phyloP scores from a whole-genome alignment of 495 filamentous ascomycete species.

The Immersiella caudata region DNA sequence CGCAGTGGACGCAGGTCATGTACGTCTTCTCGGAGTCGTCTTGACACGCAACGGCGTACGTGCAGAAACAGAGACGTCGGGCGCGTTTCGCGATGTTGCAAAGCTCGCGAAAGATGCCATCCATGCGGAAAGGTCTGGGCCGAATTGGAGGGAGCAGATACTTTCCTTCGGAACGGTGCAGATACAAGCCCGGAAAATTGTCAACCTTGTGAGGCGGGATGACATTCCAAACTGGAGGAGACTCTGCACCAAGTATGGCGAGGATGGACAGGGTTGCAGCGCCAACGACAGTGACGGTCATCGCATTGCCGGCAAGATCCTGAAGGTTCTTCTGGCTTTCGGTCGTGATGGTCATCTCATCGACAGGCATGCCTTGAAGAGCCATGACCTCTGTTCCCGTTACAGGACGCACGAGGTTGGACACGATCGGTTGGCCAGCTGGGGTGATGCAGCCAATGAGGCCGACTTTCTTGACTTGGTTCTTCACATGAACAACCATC shows the following conservation, averaged over 20 bases:
- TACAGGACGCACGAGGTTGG: constrained; percentile 63
- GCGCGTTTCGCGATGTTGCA: not conserved
- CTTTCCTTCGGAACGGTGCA: not conserved
- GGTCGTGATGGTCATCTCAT: constrained; percentile 62
- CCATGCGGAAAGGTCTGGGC: not conserved
- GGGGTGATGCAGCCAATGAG: constrained; percentile 75
- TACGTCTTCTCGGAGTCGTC: not conserved
- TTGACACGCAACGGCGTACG: not conserved
- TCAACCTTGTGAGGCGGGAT: not conserved
- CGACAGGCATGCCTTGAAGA: constrained; percentile 72
- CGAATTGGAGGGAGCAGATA: not conserved
- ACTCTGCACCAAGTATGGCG: constrained; percentile 31
- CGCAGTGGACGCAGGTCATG: constrained; percentile 24
- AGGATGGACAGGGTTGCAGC: constrained; percentile 55
- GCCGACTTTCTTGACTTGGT: constrained; percentile 46
- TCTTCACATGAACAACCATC: constrained; percentile 20
- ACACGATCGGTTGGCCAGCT: constrained; percentile 62
- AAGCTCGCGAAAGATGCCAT: not conserved
- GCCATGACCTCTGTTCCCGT: constrained; percentile 66
- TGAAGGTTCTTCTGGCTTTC: constrained; percentile 68
- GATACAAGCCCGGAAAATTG: not conserved
- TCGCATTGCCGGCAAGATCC: constrained; percentile 82
- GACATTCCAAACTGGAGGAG: not conserved
- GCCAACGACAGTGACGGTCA: constrained; percentile 76
- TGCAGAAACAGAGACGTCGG: constrained; percentile 14